Base-by-base conservation (phyloP, 176 grass and related monocot species). In the Oropetium thomaeum region DNA sequence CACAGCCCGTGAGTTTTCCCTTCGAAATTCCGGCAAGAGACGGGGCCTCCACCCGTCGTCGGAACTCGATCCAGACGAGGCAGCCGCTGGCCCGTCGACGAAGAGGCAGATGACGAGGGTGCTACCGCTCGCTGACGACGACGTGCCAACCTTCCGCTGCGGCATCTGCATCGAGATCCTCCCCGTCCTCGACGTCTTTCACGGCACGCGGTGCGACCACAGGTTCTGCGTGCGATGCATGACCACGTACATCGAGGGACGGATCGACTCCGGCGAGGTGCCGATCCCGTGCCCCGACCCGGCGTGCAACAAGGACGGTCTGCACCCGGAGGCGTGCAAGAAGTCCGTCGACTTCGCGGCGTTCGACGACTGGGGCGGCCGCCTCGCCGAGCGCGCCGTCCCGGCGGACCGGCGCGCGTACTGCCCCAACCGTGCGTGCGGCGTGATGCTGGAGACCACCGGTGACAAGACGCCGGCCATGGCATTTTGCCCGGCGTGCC, bases 341-440 rank as follows among this genome's bases (percentile, higher is more conserved):
- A 51, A 51, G 23, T 72, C 70, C n/a, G 39, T 72, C n/a, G 83
- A 85, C 70, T 69, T 43, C 62, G 64, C 7, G 2, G 79, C 65
- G 26, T 90, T 86, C 75, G n/a, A 22, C 70, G 51, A 20, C 35
- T 86, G 83, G 83, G 79, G 83, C 20, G 5, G 23, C 4, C 74
- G 54, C 20, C 79, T 90, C 39, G 42, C 79, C 5, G 88, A 87
- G 74, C 3, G n/a, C 29, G 70, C 75, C 14, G 4, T 90, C 55
- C 70, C 43, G 48, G 3, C 64, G 0, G 5, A 13, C 71, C 52
- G 9, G 5, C 83, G 79, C 25, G 34, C 66, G 0, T 87, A 87
- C 80, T 87, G 88, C 80, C 88, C 88, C 0, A 79, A 80, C 80
- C 52, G 16, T 38, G 53, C 29, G 14, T 90, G 88, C 80, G 60